Evolutionary conservation across 805 yeast genomes (phyloP), one percentile per base, ranked within the genome.

Genomic region (Candida incommunis): DNA sequence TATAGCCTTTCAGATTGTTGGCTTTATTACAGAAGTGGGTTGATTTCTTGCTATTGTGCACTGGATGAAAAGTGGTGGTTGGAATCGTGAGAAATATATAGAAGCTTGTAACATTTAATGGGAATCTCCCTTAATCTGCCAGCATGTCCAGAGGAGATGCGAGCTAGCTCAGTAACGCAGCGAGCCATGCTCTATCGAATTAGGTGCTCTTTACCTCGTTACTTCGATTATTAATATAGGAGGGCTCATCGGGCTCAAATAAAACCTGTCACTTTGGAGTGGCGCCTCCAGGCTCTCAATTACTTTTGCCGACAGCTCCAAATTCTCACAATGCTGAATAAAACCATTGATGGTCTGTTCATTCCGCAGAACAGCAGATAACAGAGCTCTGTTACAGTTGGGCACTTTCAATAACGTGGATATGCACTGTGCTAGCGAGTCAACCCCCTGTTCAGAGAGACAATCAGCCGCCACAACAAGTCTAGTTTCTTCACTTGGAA

Each of bases 391-490:
- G 41, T 58, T 41, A 26, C 44, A 13, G 25, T 25, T 23, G 4
- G 41, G 43, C 52, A 54, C 45, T 13, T 22, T 49, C 2, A 82
- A 55, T 9, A 79, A 72, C 3, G 55, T 48, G n/a, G 76, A 69
- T 35, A 88, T 31, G n/a, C 37, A 31, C 5, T 7, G 9, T 9
- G 37, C 66, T 22, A 62, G 62, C 0, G 78, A 76, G 20, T 85
- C 68, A 2, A 77, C 67, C 2, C 71, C 63, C 2, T 76, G 58
- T 55, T 88, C 96, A 60, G 83, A 88, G 0, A 95, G 85, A 13
- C 88, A 85, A 60, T 88, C 97, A 0, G 96, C 92, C 0, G 88
- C 95, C 2, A 85, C 55, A 0, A 86, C 63, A 1, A 78, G 59
- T 52, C 79, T 77, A 2, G 67, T 60, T 9, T 54, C 46, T 0